phyloP scores from a whole-genome alignment of 305 asterid species.

The Solanum hybrid region DNA sequence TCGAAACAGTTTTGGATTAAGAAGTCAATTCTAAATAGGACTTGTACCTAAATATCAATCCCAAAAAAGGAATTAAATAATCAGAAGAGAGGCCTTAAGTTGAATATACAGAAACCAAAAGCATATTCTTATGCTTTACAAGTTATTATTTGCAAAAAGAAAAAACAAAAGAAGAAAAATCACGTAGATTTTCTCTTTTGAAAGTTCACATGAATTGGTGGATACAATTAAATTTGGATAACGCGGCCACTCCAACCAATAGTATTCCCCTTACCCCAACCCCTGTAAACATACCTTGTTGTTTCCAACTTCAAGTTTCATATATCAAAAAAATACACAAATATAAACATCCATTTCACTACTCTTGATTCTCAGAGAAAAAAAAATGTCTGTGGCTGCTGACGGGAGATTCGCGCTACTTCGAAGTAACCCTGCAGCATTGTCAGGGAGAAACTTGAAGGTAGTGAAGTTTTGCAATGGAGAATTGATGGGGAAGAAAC shows the following conservation, averaged over 20 bases:
- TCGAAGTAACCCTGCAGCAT: constrained; percentile 21
- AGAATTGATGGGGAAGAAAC: constrained; percentile 67
- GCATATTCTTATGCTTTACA: constrained; percentile 27
- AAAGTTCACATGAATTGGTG: constrained; percentile 59
- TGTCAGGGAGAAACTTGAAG: constrained; percentile 24
- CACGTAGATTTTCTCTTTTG: constrained; percentile 10
- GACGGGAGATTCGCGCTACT: constrained; percentile 46
- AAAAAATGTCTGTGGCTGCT: constrained; percentile 46
- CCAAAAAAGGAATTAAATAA: neutral
- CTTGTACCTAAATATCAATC: neutral
- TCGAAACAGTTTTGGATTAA: neutral
- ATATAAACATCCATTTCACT: constrained; percentile 7
- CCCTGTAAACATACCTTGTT: constrained; percentile 22
- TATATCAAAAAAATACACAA: neutral
- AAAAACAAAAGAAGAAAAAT: neutral
- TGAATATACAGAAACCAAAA: constrained; percentile 16
- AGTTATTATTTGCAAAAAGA: constrained; percentile 8
- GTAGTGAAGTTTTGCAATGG: constrained; percentile 49
- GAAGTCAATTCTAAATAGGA: neutral
- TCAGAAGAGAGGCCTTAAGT: neutral
- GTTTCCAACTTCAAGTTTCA: neutral
- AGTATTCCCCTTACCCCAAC: constrained; percentile 22
- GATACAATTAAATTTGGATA: constrained; percentile 62
- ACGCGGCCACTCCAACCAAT: constrained; percentile 35
- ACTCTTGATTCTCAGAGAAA: constrained; percentile 1